Percentiles rank a stretch among this genome's conserved stretches.
Evolutionary conservation across 225 moss, liverwort and hornwort species (phyloP).

Genomic region (Asterella californica): DNA sequence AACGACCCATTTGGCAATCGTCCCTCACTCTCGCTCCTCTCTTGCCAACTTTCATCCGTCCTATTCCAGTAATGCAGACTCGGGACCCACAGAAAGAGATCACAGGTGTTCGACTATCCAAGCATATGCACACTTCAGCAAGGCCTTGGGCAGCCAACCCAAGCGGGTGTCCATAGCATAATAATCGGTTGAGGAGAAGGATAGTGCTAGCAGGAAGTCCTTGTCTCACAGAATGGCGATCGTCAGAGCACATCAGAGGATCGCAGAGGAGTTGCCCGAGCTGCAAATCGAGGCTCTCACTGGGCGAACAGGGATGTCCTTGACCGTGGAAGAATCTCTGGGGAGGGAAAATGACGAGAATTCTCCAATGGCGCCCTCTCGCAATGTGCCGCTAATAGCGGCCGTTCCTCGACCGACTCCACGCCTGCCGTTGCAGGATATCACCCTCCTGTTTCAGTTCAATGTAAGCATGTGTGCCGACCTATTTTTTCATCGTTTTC

Average conservation of each 20-base stretch:
- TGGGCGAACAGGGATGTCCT: not conserved
- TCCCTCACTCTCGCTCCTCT: not conserved
- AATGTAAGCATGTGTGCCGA: not conserved
- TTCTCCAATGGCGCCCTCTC: not conserved
- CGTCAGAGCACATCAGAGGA: not conserved
- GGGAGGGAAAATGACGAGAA: slow-evolving; percentile 1
- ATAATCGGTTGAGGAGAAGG: too few species aligned
- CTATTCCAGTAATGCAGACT: not conserved
- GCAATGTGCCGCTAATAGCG: not conserved
- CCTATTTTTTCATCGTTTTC: too few species aligned
- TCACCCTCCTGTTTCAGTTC: not conserved
- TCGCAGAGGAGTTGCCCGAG: not conserved
- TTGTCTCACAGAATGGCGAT: not conserved
- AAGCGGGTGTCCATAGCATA: not conserved
- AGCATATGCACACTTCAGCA: too few species aligned
- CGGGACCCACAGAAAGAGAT: too few species aligned
- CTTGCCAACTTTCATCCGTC: not conserved
- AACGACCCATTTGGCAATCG: not conserved
- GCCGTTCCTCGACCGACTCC: not conserved
- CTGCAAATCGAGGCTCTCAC: not conserved
- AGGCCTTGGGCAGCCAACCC: not conserved
- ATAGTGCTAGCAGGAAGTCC: not conserved
- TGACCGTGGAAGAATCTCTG: not conserved
- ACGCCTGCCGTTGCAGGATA: not conserved
- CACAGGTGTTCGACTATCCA: too few species aligned